Evolutionary conservation across 2,329 filamentous ascomycete species (phyloP), one percentile per base, ranked within the genome.

Genomic region (Beauveria brongniartii): DNA sequence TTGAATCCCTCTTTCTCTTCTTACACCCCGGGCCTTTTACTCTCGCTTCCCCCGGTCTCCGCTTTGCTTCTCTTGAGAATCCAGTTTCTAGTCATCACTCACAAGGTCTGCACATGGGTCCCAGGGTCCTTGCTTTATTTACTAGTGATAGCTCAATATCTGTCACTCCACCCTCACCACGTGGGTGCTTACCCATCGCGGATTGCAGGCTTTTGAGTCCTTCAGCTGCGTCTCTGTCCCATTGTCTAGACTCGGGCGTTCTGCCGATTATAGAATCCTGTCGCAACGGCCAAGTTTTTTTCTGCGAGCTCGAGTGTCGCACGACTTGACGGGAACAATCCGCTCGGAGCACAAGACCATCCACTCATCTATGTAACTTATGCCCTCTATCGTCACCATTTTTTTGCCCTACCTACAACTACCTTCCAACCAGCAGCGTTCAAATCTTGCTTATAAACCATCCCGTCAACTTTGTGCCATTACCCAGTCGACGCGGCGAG

Each of bases 141-240:
- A 3, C 26, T 28, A 28, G 26, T 24, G 18, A 26, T 50, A 28
- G 55, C 20, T 57, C 22, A 24, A 22, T 9, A 48, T n/a, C 30
- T n/a, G 3, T 16, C 46, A 44, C 47, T 52, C 56, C 47, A 43
- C 48, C 28, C 14, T 26, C 57, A 53, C 43, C 57, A 59, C 57
- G 57, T 59, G 57, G 57, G 57, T 9, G 57, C 4, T 20, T 59
- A 47, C 40, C 57, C 40, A 41, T 47, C 57, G 40, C 57, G 48
- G 48, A 52, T 59, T 59, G 47, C 56, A 46, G 47, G 56, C 48
- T 59, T 59, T 57, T n/a, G n/a, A n/a, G 1, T 40, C 28, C 47
- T 52, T 58, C 37, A 52, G 47, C 40, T 52, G 34, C 24, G 34
- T 52, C 8, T 44, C 46, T 56, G 43, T 18, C 20, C 43, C 24